These are phyloP conservation scores for Suhomyces sp. DNA, from an alignment of 805 yeast species.

Conservation along the genomic window DNA sequence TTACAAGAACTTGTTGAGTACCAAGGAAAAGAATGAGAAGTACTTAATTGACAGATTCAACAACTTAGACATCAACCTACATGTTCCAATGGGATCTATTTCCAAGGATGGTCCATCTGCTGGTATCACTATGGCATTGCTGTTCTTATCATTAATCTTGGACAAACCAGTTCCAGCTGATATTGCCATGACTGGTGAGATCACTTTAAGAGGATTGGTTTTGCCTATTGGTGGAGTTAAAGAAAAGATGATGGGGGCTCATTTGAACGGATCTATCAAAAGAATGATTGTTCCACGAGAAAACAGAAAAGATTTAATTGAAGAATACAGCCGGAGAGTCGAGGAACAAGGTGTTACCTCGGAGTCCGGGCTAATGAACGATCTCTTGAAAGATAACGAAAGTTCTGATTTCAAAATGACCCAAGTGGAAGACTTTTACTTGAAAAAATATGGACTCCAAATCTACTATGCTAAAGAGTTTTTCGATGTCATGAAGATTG, in stretches of 20 bases:
- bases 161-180: slow-evolving; percentile 44
- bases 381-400: slow-evolving; percentile 37
- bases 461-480: slow-evolving; percentile 71
- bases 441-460: slow-evolving; percentile 55
- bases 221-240: slow-evolving; percentile 81
- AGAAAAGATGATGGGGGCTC: slow-evolving; percentile 79
- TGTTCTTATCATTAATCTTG: slow-evolving; percentile 43
- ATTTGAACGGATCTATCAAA: slow-evolving; percentile 56
- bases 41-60: slow-evolving; percentile 45
- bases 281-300: slow-evolving; percentile 69
- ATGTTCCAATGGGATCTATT: slow-evolving; percentile 50
- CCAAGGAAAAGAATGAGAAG: slow-evolving; percentile 29
- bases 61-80: slow-evolving; percentile 55
- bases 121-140: slow-evolving; percentile 50
- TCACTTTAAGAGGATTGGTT: slow-evolving; percentile 73
- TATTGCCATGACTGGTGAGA: slow-evolving; percentile 86
- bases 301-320: slow-evolving; percentile 67
- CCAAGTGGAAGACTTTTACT: slow-evolving; percentile 48
- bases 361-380: slow-evolving; percentile 29
- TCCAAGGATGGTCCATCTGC: slow-evolving; percentile 52
- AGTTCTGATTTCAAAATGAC: slow-evolving; percentile 26
- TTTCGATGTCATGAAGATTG: slow-evolving; percentile 68
- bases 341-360: slow-evolving; percentile 26
- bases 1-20: slow-evolving; percentile 29
- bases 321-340: slow-evolving; percentile 45